These are phyloP conservation scores for Lolium rigidum DNA, from an alignment of 176 grass and related monocot species.

Conservation along the genomic window DNA sequence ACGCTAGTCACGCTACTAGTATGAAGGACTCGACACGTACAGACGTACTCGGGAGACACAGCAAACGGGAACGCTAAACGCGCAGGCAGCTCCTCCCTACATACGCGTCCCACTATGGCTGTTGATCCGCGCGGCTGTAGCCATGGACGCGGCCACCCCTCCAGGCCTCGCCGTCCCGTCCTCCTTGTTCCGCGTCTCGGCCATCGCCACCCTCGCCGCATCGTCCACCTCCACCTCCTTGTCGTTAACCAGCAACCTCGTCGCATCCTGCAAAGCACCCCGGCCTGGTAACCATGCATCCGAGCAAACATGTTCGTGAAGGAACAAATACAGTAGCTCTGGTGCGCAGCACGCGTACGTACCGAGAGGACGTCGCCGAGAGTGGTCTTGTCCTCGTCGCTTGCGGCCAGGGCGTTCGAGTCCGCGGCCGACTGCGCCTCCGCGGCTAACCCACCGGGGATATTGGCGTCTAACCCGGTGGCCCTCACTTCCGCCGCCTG, in stretches of 20 bases:
- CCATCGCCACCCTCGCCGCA: slow-evolving; percentile 51
- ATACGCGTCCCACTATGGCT: not conserved
- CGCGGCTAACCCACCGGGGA: slow-evolving; percentile 50
- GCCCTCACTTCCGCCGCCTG: slow-evolving; percentile 60
- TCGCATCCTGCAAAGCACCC: slow-evolving; percentile 45
- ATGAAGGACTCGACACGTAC: no score
- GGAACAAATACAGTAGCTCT: no score
- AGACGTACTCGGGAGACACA: no score
- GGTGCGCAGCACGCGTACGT: not conserved
- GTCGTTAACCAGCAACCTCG: slow-evolving; percentile 51
- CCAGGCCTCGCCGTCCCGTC: slow-evolving; percentile 43
- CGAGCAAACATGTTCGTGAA: not conserved
- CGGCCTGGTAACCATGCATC: not conserved
- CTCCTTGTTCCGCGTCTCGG: slow-evolving; percentile 58
- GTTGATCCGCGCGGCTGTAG: slow-evolving; percentile 41
- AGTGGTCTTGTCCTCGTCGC: slow-evolving; percentile 61
- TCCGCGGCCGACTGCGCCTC: slow-evolving; percentile 52
- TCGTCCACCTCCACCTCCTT: slow-evolving; percentile 63
- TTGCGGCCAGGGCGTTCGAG: slow-evolving; percentile 35
- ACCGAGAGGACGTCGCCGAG: slow-evolving; percentile 67
- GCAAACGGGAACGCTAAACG: no score
- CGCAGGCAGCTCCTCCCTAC: no score
- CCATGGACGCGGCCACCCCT: slow-evolving; percentile 55
- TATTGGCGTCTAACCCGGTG: slow-evolving; percentile 42
- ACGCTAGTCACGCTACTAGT: no score